Evolutionary conservation across 2,329 filamentous ascomycete species (phyloP), one percentile per base, ranked within the genome.

Genomic region (Botrytis aclada): DNA sequence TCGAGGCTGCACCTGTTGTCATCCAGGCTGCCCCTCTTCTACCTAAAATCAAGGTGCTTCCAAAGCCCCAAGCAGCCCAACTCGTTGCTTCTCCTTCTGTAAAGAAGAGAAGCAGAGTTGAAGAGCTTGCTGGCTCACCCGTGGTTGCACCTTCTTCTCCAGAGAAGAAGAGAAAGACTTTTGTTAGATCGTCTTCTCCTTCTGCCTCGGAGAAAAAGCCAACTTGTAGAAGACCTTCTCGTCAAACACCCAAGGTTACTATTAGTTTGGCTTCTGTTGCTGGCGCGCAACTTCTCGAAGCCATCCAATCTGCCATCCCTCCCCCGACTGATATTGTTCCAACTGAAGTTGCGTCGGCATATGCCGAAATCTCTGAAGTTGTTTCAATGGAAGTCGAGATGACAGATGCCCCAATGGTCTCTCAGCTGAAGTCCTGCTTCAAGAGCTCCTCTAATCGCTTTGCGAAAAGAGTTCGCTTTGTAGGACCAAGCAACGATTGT

Each of bases 351-450:
- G 47, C 65, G 65, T 56, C 47, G 65, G 65, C 9, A 69, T 58
- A 25, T 69, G 65, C 65, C 65, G 47, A 56, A 69, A 69, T 69
- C n/a, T 69, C 65, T 32, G 47, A 69, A 56, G 34, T 43, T 29
- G 29, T 69, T 43, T 69, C 65, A 56, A 20, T 41, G 29, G 65
- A 69, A 22, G n/a, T 56, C 34, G 47, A 69, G 65, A 69, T 69
- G 65, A 32, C 7, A 16, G 47, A 69, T 69, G 65, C 65, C 22
- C 64, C 64, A 39, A 56, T 29, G n/a, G 20, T 54, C 29, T 51
- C 34, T 43, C 32, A 69, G 63, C 70, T 61, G 47, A 72, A 72
- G 58, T 72, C 70, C 8, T 72, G 70, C 43, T 47, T 72, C 20
- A 72, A 47, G 58, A 51, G 9, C 41, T 39, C 10, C 37, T 39